Conservation (phyloP, 345 rosid genomes). For the Sonneratia alba region DNA sequence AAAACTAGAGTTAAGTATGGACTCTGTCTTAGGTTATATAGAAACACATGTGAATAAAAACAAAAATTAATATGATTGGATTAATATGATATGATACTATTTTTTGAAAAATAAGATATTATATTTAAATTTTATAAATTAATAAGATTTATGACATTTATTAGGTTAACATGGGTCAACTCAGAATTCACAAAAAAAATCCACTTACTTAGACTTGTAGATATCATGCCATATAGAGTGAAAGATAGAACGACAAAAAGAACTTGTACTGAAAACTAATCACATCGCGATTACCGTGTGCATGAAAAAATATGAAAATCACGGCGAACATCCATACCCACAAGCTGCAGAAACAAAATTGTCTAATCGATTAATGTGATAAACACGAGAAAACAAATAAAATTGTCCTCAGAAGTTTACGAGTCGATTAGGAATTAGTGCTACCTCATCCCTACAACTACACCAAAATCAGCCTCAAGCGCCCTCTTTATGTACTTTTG, state of each 20-base stretch:
- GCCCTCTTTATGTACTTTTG: conserved; percentile 73
- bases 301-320: conserved; percentile 58
- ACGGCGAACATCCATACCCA: conserved; percentile 59
- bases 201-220: too few species aligned
- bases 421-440: too few species aligned
- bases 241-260: too few species aligned
- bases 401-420: too few species aligned
- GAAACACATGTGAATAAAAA: background rate
- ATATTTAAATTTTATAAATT: too few species aligned
- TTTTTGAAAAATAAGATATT: too few species aligned
- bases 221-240: too few species aligned
- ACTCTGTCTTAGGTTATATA: background rate
- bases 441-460: conserved; percentile 56
- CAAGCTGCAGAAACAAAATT: conserved; percentile 36
- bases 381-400: background rate
- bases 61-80: background rate
- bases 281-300: conserved; percentile 39
- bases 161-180: too few species aligned
- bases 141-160: too few species aligned
- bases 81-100: too few species aligned
- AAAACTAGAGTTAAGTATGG: background rate
- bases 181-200: too few species aligned
- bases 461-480: conserved; percentile 59
- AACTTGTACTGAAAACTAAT: background rate
- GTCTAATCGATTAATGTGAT: conserved; percentile 1